These are phyloP conservation scores for Trichophyton schoenleinii DNA, from an alignment of 2,329 filamentous ascomycete genomes.

Conservation along the genomic window DNA sequence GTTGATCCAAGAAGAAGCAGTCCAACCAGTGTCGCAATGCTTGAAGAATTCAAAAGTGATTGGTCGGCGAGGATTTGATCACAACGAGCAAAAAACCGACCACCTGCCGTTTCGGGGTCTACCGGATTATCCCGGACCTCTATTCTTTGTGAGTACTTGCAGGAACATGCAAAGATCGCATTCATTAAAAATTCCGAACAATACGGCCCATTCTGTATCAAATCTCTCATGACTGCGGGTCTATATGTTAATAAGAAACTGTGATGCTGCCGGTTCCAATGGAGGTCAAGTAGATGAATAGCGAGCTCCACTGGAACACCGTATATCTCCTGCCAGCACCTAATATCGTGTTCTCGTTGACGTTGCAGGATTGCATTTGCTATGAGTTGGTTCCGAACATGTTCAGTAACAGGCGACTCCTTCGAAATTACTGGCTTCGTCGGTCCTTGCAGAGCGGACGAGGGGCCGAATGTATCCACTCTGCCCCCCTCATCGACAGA, in stretches of 20 bases:
- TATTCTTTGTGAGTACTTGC: conserved; percentile 28
- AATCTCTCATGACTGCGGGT: conserved; percentile 28
- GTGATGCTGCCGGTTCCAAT: conserved; percentile 32
- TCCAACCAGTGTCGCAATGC: conserved; percentile 28
- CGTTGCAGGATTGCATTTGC: conserved; percentile 16
- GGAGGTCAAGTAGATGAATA: conserved; percentile 28
- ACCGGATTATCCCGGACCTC: conserved; percentile 24
- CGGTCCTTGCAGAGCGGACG: conserved; percentile 12
- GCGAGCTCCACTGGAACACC: conserved; percentile 21
- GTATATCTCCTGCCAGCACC: conserved; percentile 11
- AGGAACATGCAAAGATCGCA: conserved; percentile 31
- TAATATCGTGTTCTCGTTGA: conserved; percentile 15
- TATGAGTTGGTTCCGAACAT: conserved; percentile 16
- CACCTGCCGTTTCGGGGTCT: conserved; percentile 26
- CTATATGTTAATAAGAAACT: conserved; percentile 30
- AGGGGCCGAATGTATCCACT: conserved; percentile 13
- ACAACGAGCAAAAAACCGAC: conserved; percentile 29
- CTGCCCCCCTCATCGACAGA: conserved; percentile 13
- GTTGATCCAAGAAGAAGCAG: conserved; percentile 22
- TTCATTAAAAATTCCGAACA: conserved; percentile 30
- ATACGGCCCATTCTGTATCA: conserved; percentile 25
- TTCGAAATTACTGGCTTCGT: conserved; percentile 9
- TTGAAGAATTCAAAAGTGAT: conserved; percentile 22
- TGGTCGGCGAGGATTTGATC: conserved; percentile 26
- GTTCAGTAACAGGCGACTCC: conserved; percentile 10